Evolutionary conservation across 1,139 yeast species (phyloP), one percentile per base, ranked within the genome.

Genomic region (Nadsonia starkeyi-henricii): DNA sequence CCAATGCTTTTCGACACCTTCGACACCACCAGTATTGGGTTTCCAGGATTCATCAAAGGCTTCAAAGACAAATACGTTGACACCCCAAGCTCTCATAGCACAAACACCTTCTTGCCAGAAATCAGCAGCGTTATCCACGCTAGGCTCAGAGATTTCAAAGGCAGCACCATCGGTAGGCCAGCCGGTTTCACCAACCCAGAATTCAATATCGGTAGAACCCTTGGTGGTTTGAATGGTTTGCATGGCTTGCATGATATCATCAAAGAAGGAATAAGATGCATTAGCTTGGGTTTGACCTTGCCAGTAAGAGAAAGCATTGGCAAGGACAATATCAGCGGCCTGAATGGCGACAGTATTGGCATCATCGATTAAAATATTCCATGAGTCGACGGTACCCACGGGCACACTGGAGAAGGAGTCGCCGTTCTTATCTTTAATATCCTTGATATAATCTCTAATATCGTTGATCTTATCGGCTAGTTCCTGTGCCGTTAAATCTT

Each of bases 181-280:
- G 59, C 97, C 98, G 57, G 97, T 91, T 74, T 91, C 97, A 65
- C 97, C 97, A 61, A 89, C 91, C 88, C 91, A 88, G 74, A 89
- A 86, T 52, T 77, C 74, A 59, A 88, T 75, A 67, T 85, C 88
- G 53, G 89, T 81, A 51, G 82, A 70, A 54, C 95, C 95, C 74
- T 89, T 89, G 57, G 78, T 69, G 57, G 86, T 71, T 73, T 88
- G 95, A 62, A 89, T 78, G 53, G 75, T 73, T 73, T 85, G 94
- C 66, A 89, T 72, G 55, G 96, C 95, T 74, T 88, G 96, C 95
- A 85, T 85, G 67, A 88, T 85, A 68, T 88, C 96, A 64, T 88
- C 96, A 57, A 86, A 78, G 81, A 88, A 88, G 4, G 96, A 85
- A 74, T 77, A 84, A 21, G 95, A 78, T 42, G 96, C 78, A 64